These are phyloP conservation scores for Starmerella bombicola DNA, from an alignment of 805 yeast genomes.

Conservation along the genomic window DNA sequence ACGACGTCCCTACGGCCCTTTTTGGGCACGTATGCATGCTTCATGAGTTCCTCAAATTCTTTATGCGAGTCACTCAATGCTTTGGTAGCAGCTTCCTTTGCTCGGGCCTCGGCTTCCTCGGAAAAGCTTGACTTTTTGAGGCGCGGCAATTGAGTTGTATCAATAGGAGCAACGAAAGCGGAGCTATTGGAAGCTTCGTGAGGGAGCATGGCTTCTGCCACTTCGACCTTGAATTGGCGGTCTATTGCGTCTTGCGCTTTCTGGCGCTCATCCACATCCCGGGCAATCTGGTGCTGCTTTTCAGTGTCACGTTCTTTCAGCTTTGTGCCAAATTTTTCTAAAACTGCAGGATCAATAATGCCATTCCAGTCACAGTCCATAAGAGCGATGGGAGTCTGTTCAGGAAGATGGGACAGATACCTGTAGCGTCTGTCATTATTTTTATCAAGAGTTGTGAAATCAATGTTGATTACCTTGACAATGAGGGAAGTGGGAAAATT, in stretches of 20 bases:
- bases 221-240: conserved; percentile 28
- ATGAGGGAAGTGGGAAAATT: conserved; percentile 55
- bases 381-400: conserved; percentile 72
- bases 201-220: conserved; percentile 20
- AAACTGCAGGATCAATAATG: conserved; percentile 26
- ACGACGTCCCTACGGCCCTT: conserved; percentile 19
- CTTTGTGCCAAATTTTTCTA: conserved; percentile 22
- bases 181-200: conserved; percentile 2
- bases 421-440: conserved; percentile 42
- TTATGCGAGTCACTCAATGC: conserved; percentile 19
- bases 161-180: conserved; percentile 8
- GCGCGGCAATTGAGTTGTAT: conserved; percentile 18
- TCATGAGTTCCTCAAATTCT: conserved; percentile 19
- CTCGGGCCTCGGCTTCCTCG: conserved; percentile 11
- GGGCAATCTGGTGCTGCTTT: conserved; percentile 19
- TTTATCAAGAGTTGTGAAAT: conserved; percentile 51
- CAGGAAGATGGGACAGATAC: conserved; percentile 68
- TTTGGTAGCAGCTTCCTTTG: conserved; percentile 7
- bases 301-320: conserved; percentile 20
- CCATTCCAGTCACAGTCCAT: conserved; percentile 74
- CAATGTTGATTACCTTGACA: conserved; percentile 56
- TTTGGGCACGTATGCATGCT: conserved; percentile 18
- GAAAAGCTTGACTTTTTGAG: conserved; percentile 10
- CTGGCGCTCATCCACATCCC: conserved; percentile 24
- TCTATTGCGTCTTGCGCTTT: conserved; percentile 30